A percentile compares a stretch with the other conserved stretches of the same genome.
phyloP scores from a whole-genome alignment of 2,329 filamentous ascomycete genomes.

The Fragosphaeria purpurea region DNA sequence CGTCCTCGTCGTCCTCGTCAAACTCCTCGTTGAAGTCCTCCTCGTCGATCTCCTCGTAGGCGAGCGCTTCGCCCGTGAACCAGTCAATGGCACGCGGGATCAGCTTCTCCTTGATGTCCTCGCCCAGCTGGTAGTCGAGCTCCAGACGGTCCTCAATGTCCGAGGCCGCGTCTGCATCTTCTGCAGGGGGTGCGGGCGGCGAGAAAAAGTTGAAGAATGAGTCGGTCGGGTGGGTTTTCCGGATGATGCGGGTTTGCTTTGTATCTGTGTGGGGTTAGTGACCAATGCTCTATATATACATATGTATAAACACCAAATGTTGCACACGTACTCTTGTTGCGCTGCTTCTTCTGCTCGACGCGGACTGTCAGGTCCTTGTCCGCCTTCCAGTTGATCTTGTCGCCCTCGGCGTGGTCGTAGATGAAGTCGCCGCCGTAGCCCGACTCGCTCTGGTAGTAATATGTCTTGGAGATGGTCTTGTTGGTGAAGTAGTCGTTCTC shows the following conservation, averaged over 20 bases:
- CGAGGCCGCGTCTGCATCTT: constrained; percentile 61
- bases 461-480: constrained; percentile 95
- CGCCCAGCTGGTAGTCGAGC: constrained; percentile 95
- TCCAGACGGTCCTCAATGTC: constrained; percentile 97
- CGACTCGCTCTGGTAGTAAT: constrained; percentile 98
- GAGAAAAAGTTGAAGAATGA: constrained; percentile 99
- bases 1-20: constrained; percentile 86
- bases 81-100: constrained; percentile 98
- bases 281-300: too few relatives aligned
- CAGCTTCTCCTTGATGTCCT: constrained; percentile 99
- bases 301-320: background rate
- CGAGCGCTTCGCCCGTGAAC: constrained; percentile 97
- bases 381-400: constrained; percentile 94
- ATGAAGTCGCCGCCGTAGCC: constrained; percentile 99
- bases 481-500: constrained; percentile 97
- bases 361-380: constrained; percentile 89
- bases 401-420: constrained; percentile 96
- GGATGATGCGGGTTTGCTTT: constrained; percentile 97
- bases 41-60: constrained; percentile 83
- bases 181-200: constrained; percentile 74
- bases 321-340: constrained; percentile 83
- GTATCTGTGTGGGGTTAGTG: constrained; percentile 58
- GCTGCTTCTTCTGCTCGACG: constrained; percentile 98
- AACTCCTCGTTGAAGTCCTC: constrained; percentile 76
- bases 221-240: constrained; percentile 97